Percentiles rank a stretch among this genome's conserved stretches.
These are phyloP conservation scores for Diversispora epigaea DNA, from an alignment of 192 early-diverging fungal genomes.

Conservation along the genomic window DNA sequence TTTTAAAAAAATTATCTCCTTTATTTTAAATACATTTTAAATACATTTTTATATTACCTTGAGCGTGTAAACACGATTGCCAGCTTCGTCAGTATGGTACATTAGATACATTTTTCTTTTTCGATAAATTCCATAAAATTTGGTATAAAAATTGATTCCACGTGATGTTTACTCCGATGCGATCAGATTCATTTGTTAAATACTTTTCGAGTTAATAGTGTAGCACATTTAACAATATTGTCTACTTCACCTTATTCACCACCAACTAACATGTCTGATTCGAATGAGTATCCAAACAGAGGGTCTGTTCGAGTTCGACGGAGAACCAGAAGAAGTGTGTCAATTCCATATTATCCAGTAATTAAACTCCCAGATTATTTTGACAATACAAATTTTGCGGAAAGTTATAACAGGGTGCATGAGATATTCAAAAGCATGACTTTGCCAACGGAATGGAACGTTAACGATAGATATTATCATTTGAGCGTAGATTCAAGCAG, in stretches of 20 bases:
- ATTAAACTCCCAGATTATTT: neutral
- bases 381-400: neutral
- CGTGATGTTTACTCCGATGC: no score
- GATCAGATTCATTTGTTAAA: no score
- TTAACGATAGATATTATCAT: neutral
- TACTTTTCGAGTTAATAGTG: no score
- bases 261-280: no score
- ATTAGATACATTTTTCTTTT: neutral
- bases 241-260: no score
- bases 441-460: neutral
- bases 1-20: neutral
- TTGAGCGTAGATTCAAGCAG: neutral
- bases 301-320: no score
- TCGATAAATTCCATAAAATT: no score
- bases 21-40: neutral
- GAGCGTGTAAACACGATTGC: neutral
- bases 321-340: no score
- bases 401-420: neutral
- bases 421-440: neutral
- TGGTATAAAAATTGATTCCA: no score
- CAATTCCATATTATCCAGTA: neutral
- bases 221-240: no score
- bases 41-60: neutral
- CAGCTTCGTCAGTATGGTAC: neutral
- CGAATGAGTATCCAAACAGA: no score